Conservation (phyloP, 495 filamentous ascomycete genomes). For the Tuber calosporum region DNA sequence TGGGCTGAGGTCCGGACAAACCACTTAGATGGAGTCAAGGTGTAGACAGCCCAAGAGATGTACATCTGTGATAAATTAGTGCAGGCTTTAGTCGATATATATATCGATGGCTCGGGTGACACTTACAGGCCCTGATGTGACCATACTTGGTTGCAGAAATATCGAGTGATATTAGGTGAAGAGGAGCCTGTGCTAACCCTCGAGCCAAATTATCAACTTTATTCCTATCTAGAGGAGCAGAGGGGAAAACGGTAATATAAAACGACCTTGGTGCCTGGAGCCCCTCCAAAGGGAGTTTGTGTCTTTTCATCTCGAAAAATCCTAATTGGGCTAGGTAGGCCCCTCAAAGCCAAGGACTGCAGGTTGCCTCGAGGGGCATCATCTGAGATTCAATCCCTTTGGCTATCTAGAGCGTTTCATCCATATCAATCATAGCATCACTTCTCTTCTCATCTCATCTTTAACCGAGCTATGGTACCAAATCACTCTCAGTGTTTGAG, state of each 20-base stretch:
- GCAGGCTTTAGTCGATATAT: neutral
- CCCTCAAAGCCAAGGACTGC: neutral
- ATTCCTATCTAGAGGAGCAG: no score
- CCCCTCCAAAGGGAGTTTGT: neutral
- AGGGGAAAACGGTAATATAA: neutral
- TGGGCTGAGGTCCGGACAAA: neutral
- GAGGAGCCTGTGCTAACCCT: neutral
- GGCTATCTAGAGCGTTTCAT: neutral
- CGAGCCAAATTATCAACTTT: neutral
- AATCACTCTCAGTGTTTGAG: neutral
- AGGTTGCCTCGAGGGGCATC: neutral
- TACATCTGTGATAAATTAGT: neutral
- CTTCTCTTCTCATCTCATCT: slow-evolving; percentile 2
- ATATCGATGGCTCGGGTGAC: neutral
- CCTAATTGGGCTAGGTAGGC: neutral
- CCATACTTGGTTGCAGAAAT: neutral
- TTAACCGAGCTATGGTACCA: neutral
- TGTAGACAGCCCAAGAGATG: neutral
- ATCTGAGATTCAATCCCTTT: neutral
- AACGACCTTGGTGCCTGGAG: neutral
- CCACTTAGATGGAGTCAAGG: neutral
- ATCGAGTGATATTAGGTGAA: neutral
- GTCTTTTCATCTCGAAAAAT: neutral
- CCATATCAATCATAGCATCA: neutral
- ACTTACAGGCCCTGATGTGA: neutral